Evolutionary conservation across 164 flowering plant species (phyloP).

Genomic region (Piper longum): DNA sequence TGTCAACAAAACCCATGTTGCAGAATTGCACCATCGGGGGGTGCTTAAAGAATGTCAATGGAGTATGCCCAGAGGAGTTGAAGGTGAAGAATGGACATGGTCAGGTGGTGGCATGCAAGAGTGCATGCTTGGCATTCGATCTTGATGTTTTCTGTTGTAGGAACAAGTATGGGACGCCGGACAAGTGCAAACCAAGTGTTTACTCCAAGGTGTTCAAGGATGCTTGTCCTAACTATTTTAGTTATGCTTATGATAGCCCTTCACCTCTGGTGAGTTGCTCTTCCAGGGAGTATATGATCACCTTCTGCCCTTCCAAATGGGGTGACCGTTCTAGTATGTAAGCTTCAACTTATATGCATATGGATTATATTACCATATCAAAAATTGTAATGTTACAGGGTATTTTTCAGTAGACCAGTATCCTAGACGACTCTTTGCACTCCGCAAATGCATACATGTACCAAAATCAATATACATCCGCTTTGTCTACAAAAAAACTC

Average conservation of each 20-base stretch:
- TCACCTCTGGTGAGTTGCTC: slow-evolving; percentile 41
- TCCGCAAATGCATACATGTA: too few species aligned
- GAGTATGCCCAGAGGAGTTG: slow-evolving; percentile 45
- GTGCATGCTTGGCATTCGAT: slow-evolving; percentile 72
- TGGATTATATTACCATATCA: too few species aligned
- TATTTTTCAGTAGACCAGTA: too few species aligned
- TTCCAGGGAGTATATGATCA: slow-evolving; percentile 37
- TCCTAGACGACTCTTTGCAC: too few species aligned
- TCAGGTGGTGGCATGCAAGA: slow-evolving; percentile 68
- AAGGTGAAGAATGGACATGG: slow-evolving; percentile 26
- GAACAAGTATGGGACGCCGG: slow-evolving; percentile 54
- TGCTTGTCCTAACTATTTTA: slow-evolving; percentile 65
- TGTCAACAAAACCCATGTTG: slow-evolving; percentile 13
- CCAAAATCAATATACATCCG: too few species aligned
- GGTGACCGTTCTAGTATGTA: slow-evolving; percentile 17
- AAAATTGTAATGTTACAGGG: too few species aligned
- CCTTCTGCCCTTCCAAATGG: slow-evolving; percentile 63
- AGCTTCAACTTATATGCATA: background rate
- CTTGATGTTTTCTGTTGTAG: slow-evolving; percentile 59
- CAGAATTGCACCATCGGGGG: slow-evolving; percentile 43
- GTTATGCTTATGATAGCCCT: slow-evolving; percentile 62
- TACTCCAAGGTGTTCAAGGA: slow-evolving; percentile 66
- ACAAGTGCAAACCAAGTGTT: slow-evolving; percentile 48
- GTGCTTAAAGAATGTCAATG: slow-evolving; percentile 38
- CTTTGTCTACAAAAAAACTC: too few species aligned